Percentiles rank a stretch among this genome's conserved stretches.
These are phyloP conservation scores for Emergomyces pasteurianus DNA, from an alignment of 2,329 filamentous ascomycete genomes.

Conservation along the genomic window DNA sequence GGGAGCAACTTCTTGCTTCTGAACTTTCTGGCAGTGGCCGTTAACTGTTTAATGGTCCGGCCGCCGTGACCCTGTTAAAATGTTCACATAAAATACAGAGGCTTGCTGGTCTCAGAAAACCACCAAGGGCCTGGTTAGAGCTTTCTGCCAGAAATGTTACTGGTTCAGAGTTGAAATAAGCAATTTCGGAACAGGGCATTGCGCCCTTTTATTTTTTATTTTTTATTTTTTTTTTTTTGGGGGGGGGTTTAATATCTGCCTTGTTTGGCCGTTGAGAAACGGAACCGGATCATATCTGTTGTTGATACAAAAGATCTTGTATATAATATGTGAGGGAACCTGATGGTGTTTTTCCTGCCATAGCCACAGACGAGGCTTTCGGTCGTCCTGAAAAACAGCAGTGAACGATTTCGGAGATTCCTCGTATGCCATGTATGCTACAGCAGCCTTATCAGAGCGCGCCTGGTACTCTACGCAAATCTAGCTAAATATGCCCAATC, in stretches of 20 bases:
- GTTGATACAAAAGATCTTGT: no score
- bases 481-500: neutral
- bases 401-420: neutral
- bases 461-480: neutral
- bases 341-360: neutral
- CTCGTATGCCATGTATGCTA: slow-evolving; percentile 8
- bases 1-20: neutral
- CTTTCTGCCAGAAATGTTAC: neutral
- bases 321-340: neutral
- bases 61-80: neutral
- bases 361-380: neutral
- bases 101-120: no score
- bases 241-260: no score
- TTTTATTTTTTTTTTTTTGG: no score
- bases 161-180: no score
- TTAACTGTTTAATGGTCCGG: no score
- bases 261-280: no score
- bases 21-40: neutral
- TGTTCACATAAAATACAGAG: no score
- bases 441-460: neutral
- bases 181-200: no score
- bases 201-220: no score
- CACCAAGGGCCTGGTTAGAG: no score
- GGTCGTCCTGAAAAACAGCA: neutral
- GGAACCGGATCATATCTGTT: no score